Percentiles rank a stretch among this genome's conserved stretches.
Evolutionary conservation across 305 asterid species (phyloP).

Genomic region (Coffea humblotiana): DNA sequence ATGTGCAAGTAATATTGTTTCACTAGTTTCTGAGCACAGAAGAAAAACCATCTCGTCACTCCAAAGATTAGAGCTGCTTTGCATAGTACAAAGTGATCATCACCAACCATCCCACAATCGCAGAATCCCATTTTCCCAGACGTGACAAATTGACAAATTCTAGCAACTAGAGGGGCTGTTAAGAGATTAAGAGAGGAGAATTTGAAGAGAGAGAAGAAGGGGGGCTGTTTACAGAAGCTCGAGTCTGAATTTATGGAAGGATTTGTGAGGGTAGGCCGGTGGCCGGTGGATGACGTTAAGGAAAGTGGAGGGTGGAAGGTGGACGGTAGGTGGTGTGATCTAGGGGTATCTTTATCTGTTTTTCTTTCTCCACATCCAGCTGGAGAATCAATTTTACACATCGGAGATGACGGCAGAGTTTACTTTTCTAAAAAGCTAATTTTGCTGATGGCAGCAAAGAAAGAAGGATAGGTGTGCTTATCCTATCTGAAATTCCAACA

Average conservation of each 20-base stretch:
- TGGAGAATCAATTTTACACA: constrained; percentile 36
- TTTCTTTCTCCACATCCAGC: constrained; percentile 42
- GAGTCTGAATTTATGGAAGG: constrained; percentile 33
- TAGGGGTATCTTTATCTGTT: constrained; percentile 24
- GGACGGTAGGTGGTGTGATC: constrained; percentile 1
- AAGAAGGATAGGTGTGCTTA: not conserved
- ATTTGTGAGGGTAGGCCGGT: constrained; percentile 10
- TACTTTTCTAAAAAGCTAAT: constrained; percentile 18
- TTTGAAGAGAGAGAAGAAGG: constrained; percentile 15
- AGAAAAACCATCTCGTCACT: constrained; percentile 56
- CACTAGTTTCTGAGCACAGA: constrained; percentile 41
- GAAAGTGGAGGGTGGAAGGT: constrained; percentile 18
- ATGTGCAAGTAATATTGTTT: constrained; percentile 25
- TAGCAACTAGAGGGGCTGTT: not conserved
- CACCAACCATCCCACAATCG: constrained; percentile 35
- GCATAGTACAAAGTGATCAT: constrained; percentile 53
- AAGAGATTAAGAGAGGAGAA: not conserved
- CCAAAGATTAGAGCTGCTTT: constrained; percentile 60
- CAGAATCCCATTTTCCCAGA: constrained; percentile 17
- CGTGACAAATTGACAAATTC: not conserved
- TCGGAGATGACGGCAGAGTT: constrained; percentile 22
- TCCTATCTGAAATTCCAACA: not conserved
- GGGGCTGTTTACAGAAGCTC: constrained; percentile 33
- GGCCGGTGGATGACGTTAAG: constrained; percentile 31
- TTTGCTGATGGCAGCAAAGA: constrained; percentile 15